Conservation (phyloP, 2,329 filamentous ascomycete species). For the Lizonia empirigonia region DNA sequence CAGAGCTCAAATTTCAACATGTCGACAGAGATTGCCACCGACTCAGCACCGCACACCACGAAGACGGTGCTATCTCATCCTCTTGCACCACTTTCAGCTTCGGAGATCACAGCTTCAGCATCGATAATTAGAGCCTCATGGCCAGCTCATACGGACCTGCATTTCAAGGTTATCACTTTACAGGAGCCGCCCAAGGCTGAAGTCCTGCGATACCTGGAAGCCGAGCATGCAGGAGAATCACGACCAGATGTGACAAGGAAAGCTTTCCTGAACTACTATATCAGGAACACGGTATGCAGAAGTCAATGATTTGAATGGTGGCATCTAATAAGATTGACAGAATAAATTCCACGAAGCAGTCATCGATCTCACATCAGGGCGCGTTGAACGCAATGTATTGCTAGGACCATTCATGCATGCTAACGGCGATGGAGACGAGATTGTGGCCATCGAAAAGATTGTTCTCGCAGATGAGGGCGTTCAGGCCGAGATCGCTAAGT, state of each 20-base stretch:
- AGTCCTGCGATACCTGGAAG: constrained; percentile 65
- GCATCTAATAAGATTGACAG: constrained; percentile 41
- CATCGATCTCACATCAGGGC: constrained; percentile 58
- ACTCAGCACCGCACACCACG: constrained; percentile 23
- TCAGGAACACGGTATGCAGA: constrained; percentile 61
- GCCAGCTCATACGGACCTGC: constrained; percentile 61
- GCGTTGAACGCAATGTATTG: constrained; percentile 63
- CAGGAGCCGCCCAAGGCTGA: constrained; percentile 68
- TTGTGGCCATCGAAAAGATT: constrained; percentile 62
- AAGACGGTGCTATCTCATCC: constrained; percentile 55
- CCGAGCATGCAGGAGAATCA: constrained; percentile 60
- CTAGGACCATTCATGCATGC: constrained; percentile 64
- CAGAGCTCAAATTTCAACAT: constrained; percentile 22
- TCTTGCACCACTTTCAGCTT: constrained; percentile 63
- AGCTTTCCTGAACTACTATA: constrained; percentile 64
- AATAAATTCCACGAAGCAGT: constrained; percentile 68
- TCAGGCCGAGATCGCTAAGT: constrained; percentile 63
- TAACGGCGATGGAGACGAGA: constrained; percentile 64
- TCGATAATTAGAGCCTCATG: constrained; percentile 59
- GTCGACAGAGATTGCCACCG: constrained; percentile 39
- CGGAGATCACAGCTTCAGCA: constrained; percentile 61
- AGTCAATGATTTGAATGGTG: background rate
- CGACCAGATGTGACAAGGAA: constrained; percentile 60
- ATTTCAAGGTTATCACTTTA: constrained; percentile 71
- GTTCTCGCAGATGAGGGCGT: constrained; percentile 63